phyloP scores from a whole-genome alignment of 805 yeast species.

The Saturnispora hagleri region DNA sequence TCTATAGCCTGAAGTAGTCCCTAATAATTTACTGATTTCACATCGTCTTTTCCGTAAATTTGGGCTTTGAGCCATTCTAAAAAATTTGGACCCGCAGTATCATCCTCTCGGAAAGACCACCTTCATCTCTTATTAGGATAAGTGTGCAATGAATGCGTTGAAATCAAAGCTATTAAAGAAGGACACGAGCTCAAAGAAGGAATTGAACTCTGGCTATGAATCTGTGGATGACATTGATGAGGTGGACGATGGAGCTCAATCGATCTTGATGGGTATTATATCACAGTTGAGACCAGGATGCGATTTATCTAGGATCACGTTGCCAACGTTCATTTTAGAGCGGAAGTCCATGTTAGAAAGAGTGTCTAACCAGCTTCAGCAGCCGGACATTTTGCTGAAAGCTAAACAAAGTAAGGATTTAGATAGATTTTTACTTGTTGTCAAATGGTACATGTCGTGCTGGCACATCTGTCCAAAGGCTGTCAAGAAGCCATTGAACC shows the following conservation, averaged over 20 bases:
- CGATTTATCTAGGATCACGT: slow-evolving; percentile 81
- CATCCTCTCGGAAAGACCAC: neutral
- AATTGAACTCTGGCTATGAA: neutral
- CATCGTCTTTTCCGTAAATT: neutral
- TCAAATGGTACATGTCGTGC: slow-evolving; percentile 85
- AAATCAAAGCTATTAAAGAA: neutral
- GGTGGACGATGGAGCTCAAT: slow-evolving; percentile 83
- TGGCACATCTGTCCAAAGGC: slow-evolving; percentile 99
- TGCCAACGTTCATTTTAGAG: slow-evolving; percentile 92
- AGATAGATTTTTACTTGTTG: slow-evolving; percentile 62
- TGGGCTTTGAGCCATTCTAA: neutral
- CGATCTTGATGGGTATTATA: slow-evolving; percentile 77
- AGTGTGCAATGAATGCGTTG: neutral
- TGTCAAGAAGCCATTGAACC: slow-evolving; percentile 93
- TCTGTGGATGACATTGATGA: slow-evolving; percentile 77
- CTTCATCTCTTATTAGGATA: neutral
- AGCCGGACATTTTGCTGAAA: slow-evolving; percentile 61
- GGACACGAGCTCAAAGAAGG: neutral
- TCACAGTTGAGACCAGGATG: slow-evolving; percentile 88
- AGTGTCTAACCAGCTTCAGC: slow-evolving; percentile 78
- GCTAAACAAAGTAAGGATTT: slow-evolving; percentile 56
- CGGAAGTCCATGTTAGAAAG: slow-evolving; percentile 95
- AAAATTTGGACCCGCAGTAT: neutral
- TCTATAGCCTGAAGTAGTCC: neutral
- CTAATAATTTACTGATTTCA: neutral